Base-by-base conservation (phyloP, 176 grass and related monocot genomes). In the Oryza punctata region DNA sequence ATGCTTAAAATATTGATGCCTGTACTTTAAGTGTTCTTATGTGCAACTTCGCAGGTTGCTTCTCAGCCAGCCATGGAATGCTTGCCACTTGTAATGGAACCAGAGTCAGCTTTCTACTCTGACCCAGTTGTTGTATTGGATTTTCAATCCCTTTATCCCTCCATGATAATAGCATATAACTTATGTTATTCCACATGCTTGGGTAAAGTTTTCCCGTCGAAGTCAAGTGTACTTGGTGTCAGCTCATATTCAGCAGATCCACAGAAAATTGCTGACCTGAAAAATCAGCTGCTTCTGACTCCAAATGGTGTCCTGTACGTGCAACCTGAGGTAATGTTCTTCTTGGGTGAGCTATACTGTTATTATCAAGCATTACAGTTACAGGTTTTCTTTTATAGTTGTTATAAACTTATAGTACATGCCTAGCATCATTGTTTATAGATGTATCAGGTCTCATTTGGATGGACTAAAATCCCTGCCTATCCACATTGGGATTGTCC, bases 121-220 rank as follows among this genome's bases (percentile, higher is more conserved):
- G 95, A 98, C n/a, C 95, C 94, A 75, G 90, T 97, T 86, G 84
- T 97, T 85, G 87, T 97, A 57, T 80, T 97, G 88, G 92, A 97
- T 88, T 97, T 97, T 75, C 95, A 97, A 79, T 97, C 95, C 76
- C 95, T 98, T 82, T 98, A 98, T 86, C 95, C 95, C 75, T 95
- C 92, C n/a, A 98, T 98, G 95, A 93, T 95, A 91, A 98, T 98
- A 88, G 95, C 95, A 70, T 98, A 98, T 82, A 98, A 98, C 71
- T 79, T 95, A 66, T 98, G 95, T 88, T 98, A 92, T 80, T 91
- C 84, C 82, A 95, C 95, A 73, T 98, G 95, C 82, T 89, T 98
- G 89, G 95, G 95, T 44, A 98, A 98, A 90, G 82, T 98, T 81
- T 85, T 95, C 72, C 95, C 95, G 12, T 95, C 95, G 9, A 98